Evolutionary conservation across 163 green algal species (phyloP), one percentile per base, ranked within the genome.

Genomic region (Smithsoniella earleae): DNA sequence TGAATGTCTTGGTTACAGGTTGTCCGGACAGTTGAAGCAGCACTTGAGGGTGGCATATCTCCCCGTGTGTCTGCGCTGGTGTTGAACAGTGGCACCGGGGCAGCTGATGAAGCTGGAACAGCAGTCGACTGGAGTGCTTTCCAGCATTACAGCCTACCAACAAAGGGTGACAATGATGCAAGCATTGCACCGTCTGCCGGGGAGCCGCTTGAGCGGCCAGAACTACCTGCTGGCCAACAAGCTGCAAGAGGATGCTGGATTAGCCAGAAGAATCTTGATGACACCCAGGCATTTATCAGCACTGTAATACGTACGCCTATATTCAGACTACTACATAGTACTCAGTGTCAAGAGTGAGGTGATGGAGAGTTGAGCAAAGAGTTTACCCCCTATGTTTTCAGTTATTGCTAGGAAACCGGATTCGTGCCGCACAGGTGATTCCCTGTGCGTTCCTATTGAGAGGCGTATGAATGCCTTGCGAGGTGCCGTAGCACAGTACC

Each of bases 341-440:
- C n/a, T n/a, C n/a, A n/a, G n/a, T n/a, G n/a, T n/a, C n/a, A n/a
- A n/a, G n/a, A n/a, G n/a, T n/a, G n/a, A n/a, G n/a, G n/a, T 54
- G 43, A 54, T 27, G 43, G 43, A 54, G 43, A n/a, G n/a, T n/a
- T n/a, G n/a, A n/a, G n/a, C n/a, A n/a, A n/a, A n/a, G n/a, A n/a
- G n/a, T n/a, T n/a, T n/a, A n/a, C n/a, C n/a, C n/a, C n/a, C n/a
- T n/a, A n/a, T 54, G 43, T 54, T 16, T 18, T 16, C 43, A 54
- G 43, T 54, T 18, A 16, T 54, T 54, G 43, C 43, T n/a, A n/a
- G n/a, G n/a, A n/a, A n/a, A n/a, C n/a, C n/a, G n/a, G n/a, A n/a
- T n/a, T n/a, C n/a, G n/a, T n/a, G n/a, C n/a, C n/a, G n/a, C 43
- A 36, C 58, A 69, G 58, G 58, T 43, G 58, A 69, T 31, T 43